phyloP scores from a whole-genome alignment of 2,329 filamentous ascomycete species.

The Alternaria alternata region DNA sequence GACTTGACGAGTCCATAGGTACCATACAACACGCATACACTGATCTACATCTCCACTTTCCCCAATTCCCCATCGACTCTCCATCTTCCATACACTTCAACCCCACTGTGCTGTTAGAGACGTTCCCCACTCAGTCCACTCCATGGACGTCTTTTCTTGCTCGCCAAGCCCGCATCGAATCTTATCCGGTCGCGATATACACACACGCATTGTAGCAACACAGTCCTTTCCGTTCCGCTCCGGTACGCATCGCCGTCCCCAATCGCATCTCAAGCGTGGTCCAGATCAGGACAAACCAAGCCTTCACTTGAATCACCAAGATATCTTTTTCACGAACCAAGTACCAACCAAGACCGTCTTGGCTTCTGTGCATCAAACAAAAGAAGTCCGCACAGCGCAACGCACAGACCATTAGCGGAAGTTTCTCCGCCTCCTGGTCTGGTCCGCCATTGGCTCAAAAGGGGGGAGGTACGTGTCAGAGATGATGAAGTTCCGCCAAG shows the following conservation, averaged over 20 bases:
- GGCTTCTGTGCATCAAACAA: conserved; percentile 2
- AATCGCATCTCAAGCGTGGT: not conserved
- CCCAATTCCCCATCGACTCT: not conserved
- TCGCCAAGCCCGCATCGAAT: conserved; percentile 3
- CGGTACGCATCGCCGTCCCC: not conserved
- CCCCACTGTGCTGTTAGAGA: conserved; percentile 1
- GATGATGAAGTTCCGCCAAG: conserved; percentile 2
- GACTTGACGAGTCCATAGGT: not conserved
- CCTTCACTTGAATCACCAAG: not conserved
- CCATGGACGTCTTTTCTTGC: not conserved
- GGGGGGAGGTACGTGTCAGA: not conserved
- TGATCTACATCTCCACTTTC: not conserved
- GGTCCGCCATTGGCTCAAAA: not conserved
- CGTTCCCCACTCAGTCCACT: not conserved
- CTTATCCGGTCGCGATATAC: not conserved
- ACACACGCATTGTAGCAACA: not conserved
- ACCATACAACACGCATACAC: not conserved
- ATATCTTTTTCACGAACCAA: not conserved
- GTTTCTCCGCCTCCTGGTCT: not conserved
- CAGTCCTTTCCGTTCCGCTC: not conserved
- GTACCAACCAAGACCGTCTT: conserved; percentile 1
- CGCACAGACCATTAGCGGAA: not conserved
- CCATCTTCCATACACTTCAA: not conserved
- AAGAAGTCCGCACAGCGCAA: not conserved
- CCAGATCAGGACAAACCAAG: not conserved